Percentiles rank a stretch among this genome's conserved stretches.
Conservation (phyloP, 495 filamentous ascomycete genomes). For the Penicillium simplicissimum region DNA sequence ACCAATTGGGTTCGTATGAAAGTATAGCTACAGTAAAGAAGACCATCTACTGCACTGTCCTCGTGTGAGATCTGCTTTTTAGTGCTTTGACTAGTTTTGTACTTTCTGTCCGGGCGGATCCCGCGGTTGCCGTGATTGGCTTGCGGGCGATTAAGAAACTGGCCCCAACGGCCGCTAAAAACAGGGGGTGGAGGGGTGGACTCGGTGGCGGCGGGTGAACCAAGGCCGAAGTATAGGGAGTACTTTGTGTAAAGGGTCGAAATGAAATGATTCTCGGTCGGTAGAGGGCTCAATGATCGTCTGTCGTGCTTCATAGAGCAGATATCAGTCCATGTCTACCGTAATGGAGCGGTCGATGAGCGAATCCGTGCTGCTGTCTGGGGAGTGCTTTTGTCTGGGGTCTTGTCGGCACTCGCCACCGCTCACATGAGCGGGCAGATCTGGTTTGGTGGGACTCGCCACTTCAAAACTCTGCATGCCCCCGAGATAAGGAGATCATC, state of each 20-base stretch:
- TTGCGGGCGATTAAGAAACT: conserved; percentile 14
- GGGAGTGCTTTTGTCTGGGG: background rate
- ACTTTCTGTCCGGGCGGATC: background rate
- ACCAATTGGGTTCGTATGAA: background rate
- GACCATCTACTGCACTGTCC: background rate
- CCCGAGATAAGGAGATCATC: background rate
- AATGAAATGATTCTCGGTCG: too few relatives aligned
- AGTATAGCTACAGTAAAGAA: background rate
- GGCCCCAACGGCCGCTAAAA: conserved; percentile 4
- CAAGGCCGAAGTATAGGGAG: background rate
- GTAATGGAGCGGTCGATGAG: too few relatives aligned
- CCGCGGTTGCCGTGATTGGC: conserved; percentile 13
- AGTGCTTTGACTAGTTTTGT: too few relatives aligned
- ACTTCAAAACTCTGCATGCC: background rate
- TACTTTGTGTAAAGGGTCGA: background rate
- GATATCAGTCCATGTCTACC: too few relatives aligned
- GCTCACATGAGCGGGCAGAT: background rate
- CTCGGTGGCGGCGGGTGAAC: background rate
- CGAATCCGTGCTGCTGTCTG: too few relatives aligned
- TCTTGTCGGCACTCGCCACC: conserved; percentile 1
- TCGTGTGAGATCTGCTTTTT: too few relatives aligned
- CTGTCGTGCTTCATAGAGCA: too few relatives aligned
- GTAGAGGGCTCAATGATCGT: too few relatives aligned
- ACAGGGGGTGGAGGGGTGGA: background rate
- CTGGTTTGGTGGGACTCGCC: background rate